Evolutionary conservation across 2,329 filamentous ascomycete genomes (phyloP), one percentile per base, ranked within the genome.

Genomic region (Endothia cerciana): DNA sequence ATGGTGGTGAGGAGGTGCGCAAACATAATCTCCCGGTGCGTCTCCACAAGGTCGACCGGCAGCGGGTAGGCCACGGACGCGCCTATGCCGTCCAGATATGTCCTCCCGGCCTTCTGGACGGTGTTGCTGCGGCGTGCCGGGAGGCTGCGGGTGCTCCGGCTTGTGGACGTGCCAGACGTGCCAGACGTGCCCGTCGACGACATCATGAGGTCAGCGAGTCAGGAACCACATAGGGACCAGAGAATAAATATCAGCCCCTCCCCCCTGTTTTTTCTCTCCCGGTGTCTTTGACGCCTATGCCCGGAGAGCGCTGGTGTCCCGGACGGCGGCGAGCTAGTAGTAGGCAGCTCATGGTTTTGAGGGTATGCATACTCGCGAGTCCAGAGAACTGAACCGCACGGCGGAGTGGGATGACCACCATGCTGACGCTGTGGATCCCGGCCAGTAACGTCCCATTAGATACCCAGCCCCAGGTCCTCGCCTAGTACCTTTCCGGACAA

Each of bases 1-100:
- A 89, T 80, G 62, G 81, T 80, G 65, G 83, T 81, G 30, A 83
- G 79, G 68, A 89, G 81, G 68, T 87, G 77, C 13, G 87, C 87
- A 62, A 85, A 81, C 63, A 90, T 77, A 69, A 83, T 87, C 73
- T 90, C 87, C 57, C 87, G 82, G 72, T 89, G 86, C 68, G 89
- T 80, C 74, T 90, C 87, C 47, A 83, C 77, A 28, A 89, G 79
- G 75, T 90, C 87, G 78, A 85, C 86, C 56, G 88, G 87, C 19
- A 90, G 78, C 19, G 86, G 86, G 69, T 90, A 90, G n/a, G 81
- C 74, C 62, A 83, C 77, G 43, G 80, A 0, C 1, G 51, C 33
- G 7, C 25, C 40, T 11, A 5, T 7, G 41, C 25, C 25, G 33
- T 58, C 43, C 4, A 65, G 49, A 19, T 65, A 65, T 6, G 22